phyloP scores from a whole-genome alignment of 352 stramenopile species.

The Phytophthora litchii region DNA sequence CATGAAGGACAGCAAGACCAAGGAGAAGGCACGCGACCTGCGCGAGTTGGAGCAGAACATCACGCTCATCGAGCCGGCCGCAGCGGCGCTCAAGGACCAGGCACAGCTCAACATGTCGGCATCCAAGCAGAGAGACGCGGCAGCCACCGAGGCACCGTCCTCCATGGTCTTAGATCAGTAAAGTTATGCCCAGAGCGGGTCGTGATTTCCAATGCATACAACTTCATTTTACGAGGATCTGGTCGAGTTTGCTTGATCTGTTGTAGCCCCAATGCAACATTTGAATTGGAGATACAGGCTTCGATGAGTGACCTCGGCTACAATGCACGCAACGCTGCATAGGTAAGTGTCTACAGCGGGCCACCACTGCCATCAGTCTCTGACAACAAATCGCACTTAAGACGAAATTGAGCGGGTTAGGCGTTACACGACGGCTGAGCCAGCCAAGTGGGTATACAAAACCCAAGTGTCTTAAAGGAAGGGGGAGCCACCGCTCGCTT shows the following conservation, averaged over 20 bases:
- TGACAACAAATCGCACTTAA: constrained; percentile 23
- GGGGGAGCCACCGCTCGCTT: constrained; percentile 9
- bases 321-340: no score
- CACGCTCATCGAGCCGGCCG: constrained; percentile 80
- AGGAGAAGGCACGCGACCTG: constrained; percentile 82
- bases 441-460: constrained; percentile 22
- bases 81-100: constrained; percentile 73
- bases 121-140: constrained; percentile 68
- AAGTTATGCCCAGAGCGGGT: constrained; percentile 40
- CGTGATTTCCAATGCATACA: constrained; percentile 45
- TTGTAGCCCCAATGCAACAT: neutral
- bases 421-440: constrained; percentile 24
- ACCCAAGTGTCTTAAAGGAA: neutral
- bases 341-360: no score
- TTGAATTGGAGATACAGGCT: neutral
- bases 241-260: neutral
- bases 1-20: constrained; percentile 91
- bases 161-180: constrained; percentile 91
- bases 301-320: no score
- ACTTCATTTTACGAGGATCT: constrained; percentile 21
- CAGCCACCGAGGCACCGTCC: constrained; percentile 59
- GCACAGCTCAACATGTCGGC: constrained; percentile 70
- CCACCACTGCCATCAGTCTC: constrained; percentile 28
- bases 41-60: constrained; percentile 89
- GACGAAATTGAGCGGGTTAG: constrained; percentile 6